phyloP scores from a whole-genome alignment of 495 filamentous ascomycete species.

The Neurospora intermedia region DNA sequence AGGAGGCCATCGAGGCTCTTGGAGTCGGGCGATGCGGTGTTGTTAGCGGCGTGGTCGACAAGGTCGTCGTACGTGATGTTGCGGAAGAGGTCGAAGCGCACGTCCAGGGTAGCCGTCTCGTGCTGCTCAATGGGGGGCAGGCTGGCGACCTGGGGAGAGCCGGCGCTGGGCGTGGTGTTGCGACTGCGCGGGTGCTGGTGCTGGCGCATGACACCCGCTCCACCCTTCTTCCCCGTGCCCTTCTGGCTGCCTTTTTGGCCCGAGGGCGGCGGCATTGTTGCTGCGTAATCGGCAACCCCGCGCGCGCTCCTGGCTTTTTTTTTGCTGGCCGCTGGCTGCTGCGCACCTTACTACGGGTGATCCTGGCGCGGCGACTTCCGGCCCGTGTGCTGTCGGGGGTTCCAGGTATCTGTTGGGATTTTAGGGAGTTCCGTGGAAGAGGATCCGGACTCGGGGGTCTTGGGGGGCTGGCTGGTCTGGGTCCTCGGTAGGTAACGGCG shows the following conservation, averaged over 20 bases:
- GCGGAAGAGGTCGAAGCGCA: slow-evolving; percentile 39
- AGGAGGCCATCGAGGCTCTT: slow-evolving; percentile 59
- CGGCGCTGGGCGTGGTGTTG: slow-evolving; percentile 71
- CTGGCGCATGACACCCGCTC: slow-evolving; percentile 50
- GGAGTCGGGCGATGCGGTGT: slow-evolving; percentile 60
- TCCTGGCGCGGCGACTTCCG: not conserved
- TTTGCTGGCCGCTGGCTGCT: not conserved
- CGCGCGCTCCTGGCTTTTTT: not conserved
- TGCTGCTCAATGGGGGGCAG: slow-evolving; percentile 44
- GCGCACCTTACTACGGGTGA: not conserved
- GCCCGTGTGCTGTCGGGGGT: not conserved
- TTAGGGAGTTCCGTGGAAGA: not conserved
- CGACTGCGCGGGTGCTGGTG: slow-evolving; percentile 54
- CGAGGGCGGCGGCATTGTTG: slow-evolving; percentile 38
- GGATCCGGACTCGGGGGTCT: not conserved
- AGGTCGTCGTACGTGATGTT: slow-evolving; percentile 61
- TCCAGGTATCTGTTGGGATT: not conserved
- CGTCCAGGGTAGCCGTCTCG: slow-evolving; percentile 54
- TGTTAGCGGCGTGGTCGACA: slow-evolving; percentile 51
- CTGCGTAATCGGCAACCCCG: not conserved
- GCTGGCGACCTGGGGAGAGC: slow-evolving; percentile 32
- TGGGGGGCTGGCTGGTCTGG: not conserved
- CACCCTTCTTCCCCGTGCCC: slow-evolving; percentile 64
- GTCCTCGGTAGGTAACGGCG: not conserved
- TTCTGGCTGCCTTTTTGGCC: slow-evolving; percentile 63